Evolutionary conservation across 805 yeast species (phyloP), one percentile per base, ranked within the genome.

Genomic region (Lachancea sp.): DNA sequence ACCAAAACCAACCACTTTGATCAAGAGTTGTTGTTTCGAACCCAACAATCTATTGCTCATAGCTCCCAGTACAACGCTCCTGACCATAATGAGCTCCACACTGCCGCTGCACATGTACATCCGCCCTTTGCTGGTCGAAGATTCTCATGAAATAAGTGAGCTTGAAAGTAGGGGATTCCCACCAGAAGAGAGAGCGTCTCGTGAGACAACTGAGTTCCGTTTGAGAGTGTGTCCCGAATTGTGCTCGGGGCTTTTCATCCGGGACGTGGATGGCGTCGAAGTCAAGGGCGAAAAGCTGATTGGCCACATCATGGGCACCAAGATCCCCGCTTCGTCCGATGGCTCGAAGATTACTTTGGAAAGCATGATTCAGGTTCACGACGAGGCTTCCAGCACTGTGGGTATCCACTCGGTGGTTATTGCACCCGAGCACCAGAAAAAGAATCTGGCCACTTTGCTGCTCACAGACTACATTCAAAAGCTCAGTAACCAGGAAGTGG

Each of bases 391-490:
- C 22, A 68, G 79, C 38, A 70, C 73, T 34, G 79, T 91, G 47
- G 96, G 90, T 2, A 73, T 91, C 40, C 98, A 93, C 63, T 79
- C 93, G 3, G 68, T 91, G 19, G 90, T 80, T 2, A 78, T 93
- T 22, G 79, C 79, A 54, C 85, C 89, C 18, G 78, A 79, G 33
- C 87, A 79, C 74, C 87, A 82, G 62, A 86, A 90, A 48, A 77
- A 80, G 65, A 86, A 85, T 59, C 70, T 93, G 48, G 98, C 95
- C 8, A 78, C 95, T 12, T 70, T 89, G 47, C 68, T 91, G 58
- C 66, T 91, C 57, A 88, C 85, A 54, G 99, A 91, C 66, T 93
- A 86, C 67, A 76, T 90, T 49, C 97, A 93, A 65, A 86, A 91
- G 60, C 70, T 91, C 64, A 78, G 87, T 40, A 88, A 88, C 62